Evolutionary conservation across 2,329 filamentous ascomycete species (phyloP), one percentile per base, ranked within the genome.

Genomic region (Apiospora kogelbergensis): DNA sequence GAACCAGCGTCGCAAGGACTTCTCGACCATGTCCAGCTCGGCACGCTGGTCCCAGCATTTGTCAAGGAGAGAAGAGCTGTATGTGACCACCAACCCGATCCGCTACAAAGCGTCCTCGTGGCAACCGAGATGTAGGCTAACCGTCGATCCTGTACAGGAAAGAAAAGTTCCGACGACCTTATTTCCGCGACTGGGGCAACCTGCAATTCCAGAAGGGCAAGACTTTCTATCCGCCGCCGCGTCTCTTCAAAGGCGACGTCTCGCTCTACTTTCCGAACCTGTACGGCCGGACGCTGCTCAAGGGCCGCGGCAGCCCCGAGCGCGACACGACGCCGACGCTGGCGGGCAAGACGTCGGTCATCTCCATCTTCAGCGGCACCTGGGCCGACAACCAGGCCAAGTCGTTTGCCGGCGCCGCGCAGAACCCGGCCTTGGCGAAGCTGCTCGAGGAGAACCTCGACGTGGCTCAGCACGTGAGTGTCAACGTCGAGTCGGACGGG

Each of bases 261-360:
- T 92, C 95, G 6, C 88, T 98, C 72, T 98, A 92, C 84, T 98
- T 99, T 82, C 96, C 96, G 63, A 99, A 99, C 81, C 85, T 99
- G 69, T 88, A 88, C 78, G 96, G 96, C 63, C 85, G 88, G 74
- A 98, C 94, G 1, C 85, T 98, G 40, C 82, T 88, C 68, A 89
- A 88, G 73, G 82, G 82, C 65, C 81, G 82, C 76, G 83, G 81
- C 78, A 78, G 70, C 73, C 74, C 82, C 64, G 79, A 84, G 57
- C 82, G 80, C 68, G 89, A 97, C 81, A 97, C 95, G 1, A 98
- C 95, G 9, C 86, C 90, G 0, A 80, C 91, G 3, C 85, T 98
- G 68, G 82, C 85, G 64, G 93, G 93, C 69, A 92, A 89, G 77
- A 86, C 96, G 22, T 92, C 90, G 10, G 84, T 98, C 71, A 90